Percentiles rank a stretch among this genome's conserved stretches.
phyloP scores from a whole-genome alignment of 2,329 filamentous ascomycete genomes.

The Verticillium zaregamsianum region DNA sequence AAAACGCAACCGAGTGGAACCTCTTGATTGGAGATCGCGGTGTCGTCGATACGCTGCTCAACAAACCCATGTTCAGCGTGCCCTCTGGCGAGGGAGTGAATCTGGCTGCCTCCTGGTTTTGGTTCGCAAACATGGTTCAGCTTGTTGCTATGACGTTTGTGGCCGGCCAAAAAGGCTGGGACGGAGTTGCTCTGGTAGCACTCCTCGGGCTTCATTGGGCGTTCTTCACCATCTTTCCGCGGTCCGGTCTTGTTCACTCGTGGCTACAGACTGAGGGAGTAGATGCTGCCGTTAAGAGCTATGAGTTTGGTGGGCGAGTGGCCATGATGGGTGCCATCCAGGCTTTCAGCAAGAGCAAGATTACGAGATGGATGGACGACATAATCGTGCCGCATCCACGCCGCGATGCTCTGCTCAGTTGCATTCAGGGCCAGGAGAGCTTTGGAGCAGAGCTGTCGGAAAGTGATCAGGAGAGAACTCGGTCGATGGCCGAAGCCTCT shows the following conservation, averaged over 20 bases:
- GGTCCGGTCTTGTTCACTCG: neutral
- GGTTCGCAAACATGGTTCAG: constrained; percentile 16
- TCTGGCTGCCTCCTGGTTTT: constrained; percentile 12
- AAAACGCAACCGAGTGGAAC: constrained; percentile 21
- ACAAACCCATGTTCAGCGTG: constrained; percentile 22
- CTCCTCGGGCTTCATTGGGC: constrained; percentile 78
- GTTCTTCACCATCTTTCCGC: neutral
- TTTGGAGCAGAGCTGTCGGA: neutral
- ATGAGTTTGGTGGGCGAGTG: neutral
- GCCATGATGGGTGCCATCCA: neutral
- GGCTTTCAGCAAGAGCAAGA: neutral
- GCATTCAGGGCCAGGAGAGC: neutral
- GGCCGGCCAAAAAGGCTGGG: constrained; percentile 74
- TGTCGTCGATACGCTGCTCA: constrained; percentile 19
- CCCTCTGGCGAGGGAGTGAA: constrained; percentile 1
- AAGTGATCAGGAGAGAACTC: neutral
- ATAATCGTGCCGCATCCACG: neutral
- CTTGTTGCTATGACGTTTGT: constrained; percentile 18
- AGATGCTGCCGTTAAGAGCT: neutral
- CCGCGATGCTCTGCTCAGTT: neutral
- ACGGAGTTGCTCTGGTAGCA: constrained; percentile 77
- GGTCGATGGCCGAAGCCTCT: neutral
- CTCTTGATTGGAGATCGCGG: constrained; percentile 20
- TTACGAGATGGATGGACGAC: neutral
- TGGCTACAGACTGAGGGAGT: neutral